Conservation (phyloP, 148 eudicot species). For the Camellia japonica region DNA sequence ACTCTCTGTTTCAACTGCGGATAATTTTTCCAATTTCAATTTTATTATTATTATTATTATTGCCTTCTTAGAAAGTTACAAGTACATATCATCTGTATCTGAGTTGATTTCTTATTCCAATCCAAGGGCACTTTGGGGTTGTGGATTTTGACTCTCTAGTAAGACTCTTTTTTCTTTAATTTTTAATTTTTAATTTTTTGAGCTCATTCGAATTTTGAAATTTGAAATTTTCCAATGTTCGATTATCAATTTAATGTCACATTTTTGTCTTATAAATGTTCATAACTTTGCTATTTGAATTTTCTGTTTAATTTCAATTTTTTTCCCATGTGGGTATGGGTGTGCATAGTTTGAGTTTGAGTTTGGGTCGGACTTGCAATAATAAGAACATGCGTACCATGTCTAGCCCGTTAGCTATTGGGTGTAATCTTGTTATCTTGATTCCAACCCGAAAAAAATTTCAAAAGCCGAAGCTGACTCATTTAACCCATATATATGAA, state of each 20-base stretch:
- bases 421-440: too few species aligned
- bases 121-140: constrained; percentile 26
- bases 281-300: not conserved
- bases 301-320: not conserved
- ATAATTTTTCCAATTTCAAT: constrained; percentile 35
- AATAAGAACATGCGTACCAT: too few species aligned
- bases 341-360: too few species aligned
- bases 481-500: too few species aligned
- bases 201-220: not conserved
- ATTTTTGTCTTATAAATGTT: not conserved
- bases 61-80: too few species aligned
- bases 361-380: too few species aligned
- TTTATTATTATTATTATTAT: constrained; percentile 2
- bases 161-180: not conserved
- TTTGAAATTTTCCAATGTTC: constrained; percentile 1
- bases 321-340: not conserved
- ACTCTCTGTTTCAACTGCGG: constrained; percentile 79
- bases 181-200: too few species aligned
- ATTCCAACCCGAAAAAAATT: too few species aligned
- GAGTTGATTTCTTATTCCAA: constrained; percentile 6
- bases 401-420: too few species aligned
- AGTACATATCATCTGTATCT: not conserved
- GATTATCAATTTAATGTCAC: not conserved
- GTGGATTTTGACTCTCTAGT: constrained; percentile 22
- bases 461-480: too few species aligned